A percentile compares a stretch with the other conserved stretches of the same genome.
Evolutionary conservation across 805 yeast genomes (phyloP).

Genomic region (Saccharomycopsis fodiens): DNA sequence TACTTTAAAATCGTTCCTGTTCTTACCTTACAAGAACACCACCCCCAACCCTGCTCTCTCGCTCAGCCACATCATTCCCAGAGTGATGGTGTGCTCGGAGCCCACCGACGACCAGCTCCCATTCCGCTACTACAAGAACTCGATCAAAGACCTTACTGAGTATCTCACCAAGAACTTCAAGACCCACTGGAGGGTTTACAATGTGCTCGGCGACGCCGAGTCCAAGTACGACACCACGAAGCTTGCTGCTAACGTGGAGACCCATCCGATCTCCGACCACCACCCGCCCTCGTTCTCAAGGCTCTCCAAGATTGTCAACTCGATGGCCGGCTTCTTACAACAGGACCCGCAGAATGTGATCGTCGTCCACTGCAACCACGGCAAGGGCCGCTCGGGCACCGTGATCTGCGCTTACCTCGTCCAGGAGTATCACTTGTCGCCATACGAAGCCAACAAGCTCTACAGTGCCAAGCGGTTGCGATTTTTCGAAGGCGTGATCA

Average conservation of each 20-base stretch:
- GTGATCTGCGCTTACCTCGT: constrained; percentile 65
- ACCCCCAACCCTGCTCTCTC: constrained; percentile 35
- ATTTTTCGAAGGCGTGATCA: constrained; percentile 63
- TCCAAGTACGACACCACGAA: constrained; percentile 31
- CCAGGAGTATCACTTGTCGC: constrained; percentile 32
- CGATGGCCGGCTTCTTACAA: constrained; percentile 38
- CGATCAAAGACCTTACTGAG: constrained; percentile 41
- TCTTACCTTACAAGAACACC: neutral
- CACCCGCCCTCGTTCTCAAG: constrained; percentile 57
- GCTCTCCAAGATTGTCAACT: constrained; percentile 37
- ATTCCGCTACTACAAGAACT: constrained; percentile 43
- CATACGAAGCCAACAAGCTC: constrained; percentile 39
- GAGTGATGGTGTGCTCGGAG: constrained; percentile 66
- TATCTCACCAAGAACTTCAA: constrained; percentile 43
- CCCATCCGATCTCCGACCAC: constrained; percentile 67
- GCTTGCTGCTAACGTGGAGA: constrained; percentile 20
- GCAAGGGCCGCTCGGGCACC: constrained; percentile 88
- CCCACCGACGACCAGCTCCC: constrained; percentile 43
- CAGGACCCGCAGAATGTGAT: constrained; percentile 40
- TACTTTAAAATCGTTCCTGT: neutral
- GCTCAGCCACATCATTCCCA: constrained; percentile 56
- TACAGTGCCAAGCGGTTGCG: constrained; percentile 57
- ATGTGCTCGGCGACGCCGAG: constrained; percentile 52
- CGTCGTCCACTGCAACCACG: constrained; percentile 80
- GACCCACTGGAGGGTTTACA: constrained; percentile 63